Conservation (phyloP, 2,329 filamentous ascomycete species). For the Plenodomus tracheiphilus region DNA sequence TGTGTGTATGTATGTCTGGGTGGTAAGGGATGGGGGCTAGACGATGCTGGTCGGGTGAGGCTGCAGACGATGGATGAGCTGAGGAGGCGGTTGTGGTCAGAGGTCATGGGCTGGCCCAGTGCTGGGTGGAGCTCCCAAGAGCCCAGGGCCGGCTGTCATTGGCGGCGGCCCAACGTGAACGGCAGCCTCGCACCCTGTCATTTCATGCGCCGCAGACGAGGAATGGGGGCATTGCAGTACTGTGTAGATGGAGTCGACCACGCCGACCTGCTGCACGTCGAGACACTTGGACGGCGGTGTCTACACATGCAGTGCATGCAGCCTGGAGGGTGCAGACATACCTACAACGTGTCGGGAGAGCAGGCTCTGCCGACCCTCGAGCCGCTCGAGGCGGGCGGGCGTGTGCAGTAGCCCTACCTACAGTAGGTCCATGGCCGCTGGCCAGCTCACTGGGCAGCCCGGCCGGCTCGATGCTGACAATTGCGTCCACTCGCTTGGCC, state of each 20-base stretch:
- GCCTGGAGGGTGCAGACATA: too few relatives aligned
- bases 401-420: too few relatives aligned
- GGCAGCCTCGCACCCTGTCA: constrained; percentile 15
- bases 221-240: neutral
- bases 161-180: constrained; percentile 5
- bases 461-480: too few relatives aligned
- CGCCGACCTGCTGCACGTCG: neutral
- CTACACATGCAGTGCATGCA: neutral
- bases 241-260: constrained; percentile 1
- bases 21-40: constrained; percentile 13
- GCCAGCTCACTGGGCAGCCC: too few relatives aligned
- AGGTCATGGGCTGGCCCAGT: constrained; percentile 20
- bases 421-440: too few relatives aligned
- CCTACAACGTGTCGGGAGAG: too few relatives aligned
- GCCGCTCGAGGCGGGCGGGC: too few relatives aligned
- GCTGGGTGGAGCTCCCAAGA: constrained; percentile 4
- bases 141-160: constrained; percentile 1
- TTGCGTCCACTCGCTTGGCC: constrained; percentile 1
- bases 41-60: constrained; percentile 29
- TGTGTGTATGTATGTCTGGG: neutral
- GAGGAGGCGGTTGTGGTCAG: constrained; percentile 21
- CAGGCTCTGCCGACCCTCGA: too few relatives aligned
- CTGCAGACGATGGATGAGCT: constrained; percentile 31
- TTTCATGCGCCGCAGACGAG: constrained; percentile 13
- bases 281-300: too few relatives aligned